These are phyloP conservation scores for Arabidopsis arenosa DNA, from an alignment of 345 rosid genomes.

Conservation along the genomic window DNA sequence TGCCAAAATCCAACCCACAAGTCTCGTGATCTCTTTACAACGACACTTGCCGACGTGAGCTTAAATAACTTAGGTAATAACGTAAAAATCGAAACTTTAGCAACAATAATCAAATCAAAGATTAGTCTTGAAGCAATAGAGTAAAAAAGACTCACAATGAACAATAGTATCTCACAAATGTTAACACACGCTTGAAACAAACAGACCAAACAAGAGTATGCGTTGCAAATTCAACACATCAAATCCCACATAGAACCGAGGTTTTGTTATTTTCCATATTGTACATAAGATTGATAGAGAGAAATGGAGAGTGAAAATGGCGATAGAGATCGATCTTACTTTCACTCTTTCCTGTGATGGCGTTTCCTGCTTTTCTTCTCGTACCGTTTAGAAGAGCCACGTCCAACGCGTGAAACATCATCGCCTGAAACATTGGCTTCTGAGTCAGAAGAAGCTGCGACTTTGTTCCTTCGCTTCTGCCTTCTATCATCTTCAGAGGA, in stretches of 20 bases:
- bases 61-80: background rate
- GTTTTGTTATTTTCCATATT: constrained; percentile 32
- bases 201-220: constrained; percentile 28
- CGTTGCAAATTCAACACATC: constrained; percentile 13
- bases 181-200: constrained; percentile 35
- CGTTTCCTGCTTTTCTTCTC: constrained; percentile 68
- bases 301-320: background rate
- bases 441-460: constrained; percentile 60
- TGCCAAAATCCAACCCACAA: constrained; percentile 33
- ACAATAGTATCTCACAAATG: background rate
- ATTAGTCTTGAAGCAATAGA: background rate
- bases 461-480: constrained; percentile 60
- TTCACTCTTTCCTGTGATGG: constrained; percentile 45
- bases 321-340: background rate
- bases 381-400: constrained; percentile 58
- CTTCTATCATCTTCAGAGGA: constrained; percentile 44
- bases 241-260: constrained; percentile 10
- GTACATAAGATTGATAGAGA: constrained; percentile 19
- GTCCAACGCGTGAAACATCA: constrained; percentile 66
- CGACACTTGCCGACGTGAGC: constrained; percentile 31
- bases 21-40: constrained; percentile 22
- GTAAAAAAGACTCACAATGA: background rate
- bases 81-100: constrained; percentile 42
- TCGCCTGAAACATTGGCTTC: constrained; percentile 26
- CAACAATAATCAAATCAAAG: constrained; percentile 53